Evolutionary conservation across 1,284 basidiomycete species (phyloP), one percentile per base, ranked within the genome.

Genomic region (Dichomitus squalens): DNA sequence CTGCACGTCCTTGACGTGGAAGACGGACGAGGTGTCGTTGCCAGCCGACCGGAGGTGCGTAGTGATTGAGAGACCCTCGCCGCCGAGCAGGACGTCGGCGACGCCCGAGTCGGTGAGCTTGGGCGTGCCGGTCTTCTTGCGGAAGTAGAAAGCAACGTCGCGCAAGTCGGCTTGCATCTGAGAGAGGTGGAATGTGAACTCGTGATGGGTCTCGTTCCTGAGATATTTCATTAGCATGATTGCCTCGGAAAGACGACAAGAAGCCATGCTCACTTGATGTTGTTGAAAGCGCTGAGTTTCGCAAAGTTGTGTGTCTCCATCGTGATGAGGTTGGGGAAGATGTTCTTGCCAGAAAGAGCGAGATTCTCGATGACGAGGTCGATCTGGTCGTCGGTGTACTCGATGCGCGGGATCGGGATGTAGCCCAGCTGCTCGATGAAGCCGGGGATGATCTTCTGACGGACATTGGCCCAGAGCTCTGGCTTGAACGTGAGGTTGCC

Each of bases 291-390:
- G 55, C 75, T 75, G 68, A 96, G 92, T 73, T 89, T 89, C 74
- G 94, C 79, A 66, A 81, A 88, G 79, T 96, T 96, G 72, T 90
- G 85, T 20, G 88, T 86, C 64, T 96, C 92, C 62, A 97, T 65
- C 47, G 85, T 81, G 64, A 97, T 79, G 64, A 95, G 73, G 76
- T 93, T 92, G 3, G 90, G 91, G 76, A 93, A 86, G 5, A 93
- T 73, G 72, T 94, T 93, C 57, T 87, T 85, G 27, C 92, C 91
- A 60, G 93, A 90, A 18, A 98, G 81, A 4, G 93, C 89, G 31
- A 98, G 82, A 75, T 98, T 96, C 81, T 98, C 96, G 59, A 98
- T 86, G 57, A 97, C 92, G 50, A 96, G 80, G 66, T 96, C 94
- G 61, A 95, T 73, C n/a, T 82, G 73, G 50, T 90, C 86, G 71